phyloP scores from a whole-genome alignment of 1,139 yeast genomes.

The Candida sojae region DNA sequence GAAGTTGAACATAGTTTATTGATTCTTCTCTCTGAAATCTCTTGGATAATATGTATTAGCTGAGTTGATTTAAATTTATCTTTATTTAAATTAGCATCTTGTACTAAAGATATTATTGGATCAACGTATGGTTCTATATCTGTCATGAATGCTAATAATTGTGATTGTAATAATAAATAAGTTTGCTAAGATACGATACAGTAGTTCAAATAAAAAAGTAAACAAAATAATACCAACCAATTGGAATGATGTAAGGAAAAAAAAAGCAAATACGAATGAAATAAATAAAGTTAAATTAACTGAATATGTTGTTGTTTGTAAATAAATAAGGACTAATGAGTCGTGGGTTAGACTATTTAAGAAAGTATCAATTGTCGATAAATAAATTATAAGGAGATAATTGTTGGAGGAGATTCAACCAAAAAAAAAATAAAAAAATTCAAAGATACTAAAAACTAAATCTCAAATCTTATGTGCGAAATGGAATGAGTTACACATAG shows the following conservation, averaged over 20 bases:
- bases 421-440: too few species aligned
- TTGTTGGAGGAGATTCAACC: too few species aligned
- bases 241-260: not conserved
- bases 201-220: not conserved
- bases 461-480: too few species aligned
- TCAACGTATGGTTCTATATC: conserved; percentile 37
- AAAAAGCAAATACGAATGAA: not conserved
- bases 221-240: not conserved
- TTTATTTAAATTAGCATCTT: conserved; percentile 51
- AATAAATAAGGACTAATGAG: too few species aligned
- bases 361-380: too few species aligned
- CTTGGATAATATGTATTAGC: conserved; percentile 43
- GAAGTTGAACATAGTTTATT: conserved; percentile 52
- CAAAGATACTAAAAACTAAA: too few species aligned
- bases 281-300: not conserved
- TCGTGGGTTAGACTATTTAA: too few species aligned
- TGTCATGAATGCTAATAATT: conserved; percentile 12
- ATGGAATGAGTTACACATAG: not conserved
- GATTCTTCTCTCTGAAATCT: conserved; percentile 45
- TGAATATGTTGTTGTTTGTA: not conserved
- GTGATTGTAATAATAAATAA: not conserved
- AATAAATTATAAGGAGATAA: too few species aligned
- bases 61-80: conserved; percentile 44
- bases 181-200: too few species aligned
- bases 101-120: conserved; percentile 48